phyloP scores from a whole-genome alignment of 2,329 filamentous ascomycete species.

The Fusarium hostae region DNA sequence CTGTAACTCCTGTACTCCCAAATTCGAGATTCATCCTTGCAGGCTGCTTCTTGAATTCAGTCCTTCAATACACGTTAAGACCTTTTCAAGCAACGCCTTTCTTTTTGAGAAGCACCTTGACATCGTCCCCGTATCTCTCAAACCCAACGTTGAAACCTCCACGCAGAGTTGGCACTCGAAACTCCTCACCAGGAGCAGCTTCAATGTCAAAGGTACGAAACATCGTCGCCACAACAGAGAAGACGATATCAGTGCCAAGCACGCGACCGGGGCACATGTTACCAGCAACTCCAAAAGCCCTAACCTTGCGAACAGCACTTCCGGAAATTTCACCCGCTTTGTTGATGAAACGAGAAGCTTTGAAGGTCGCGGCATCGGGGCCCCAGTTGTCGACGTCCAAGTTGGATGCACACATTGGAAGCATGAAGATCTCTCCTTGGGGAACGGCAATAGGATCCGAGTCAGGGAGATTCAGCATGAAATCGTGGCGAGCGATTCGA shows the following conservation, averaged over 20 bases:
- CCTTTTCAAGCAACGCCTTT: not conserved
- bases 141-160: slow-evolving; percentile 47
- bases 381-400: slow-evolving; percentile 45
- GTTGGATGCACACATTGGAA: slow-evolving; percentile 49
- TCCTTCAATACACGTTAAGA: too few relatives aligned
- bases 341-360: slow-evolving; percentile 45
- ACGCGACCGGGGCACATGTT: slow-evolving; percentile 48
- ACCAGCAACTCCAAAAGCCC: slow-evolving; percentile 48
- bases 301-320: slow-evolving; percentile 41
- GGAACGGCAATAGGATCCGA: slow-evolving; percentile 36
- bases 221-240: slow-evolving; percentile 43
- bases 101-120: slow-evolving; percentile 41
- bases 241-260: slow-evolving; percentile 46
- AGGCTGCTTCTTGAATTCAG: too few relatives aligned
- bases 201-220: slow-evolving; percentile 46
- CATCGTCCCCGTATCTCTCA: slow-evolving; percentile 46
- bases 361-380: slow-evolving; percentile 41
- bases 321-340: slow-evolving; percentile 35
- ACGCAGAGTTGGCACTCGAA: slow-evolving; percentile 38
- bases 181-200: slow-evolving; percentile 25
- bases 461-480: slow-evolving; percentile 37
- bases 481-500: slow-evolving; percentile 45
- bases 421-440: slow-evolving; percentile 47
- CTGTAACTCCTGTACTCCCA: not conserved
- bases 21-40: accelerated